Base-by-base conservation (phyloP, 148 eudicot species). In the Cornus kousa region DNA sequence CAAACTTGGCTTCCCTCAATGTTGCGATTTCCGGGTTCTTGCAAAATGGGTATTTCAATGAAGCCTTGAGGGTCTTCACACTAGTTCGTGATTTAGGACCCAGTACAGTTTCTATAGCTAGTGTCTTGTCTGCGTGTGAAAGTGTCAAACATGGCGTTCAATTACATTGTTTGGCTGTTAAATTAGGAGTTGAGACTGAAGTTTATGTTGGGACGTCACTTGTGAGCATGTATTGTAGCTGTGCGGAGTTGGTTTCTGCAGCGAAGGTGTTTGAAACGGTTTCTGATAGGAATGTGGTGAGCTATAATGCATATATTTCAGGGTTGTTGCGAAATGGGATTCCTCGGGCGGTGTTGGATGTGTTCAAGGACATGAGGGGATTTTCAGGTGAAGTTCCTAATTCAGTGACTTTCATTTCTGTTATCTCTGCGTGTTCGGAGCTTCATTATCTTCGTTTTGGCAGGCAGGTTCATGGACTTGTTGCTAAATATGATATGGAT, bases 151-250 rank as follows among this genome's bases (percentile, higher is more conserved):
- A 79, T 82, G 94, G 97, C 28, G 53, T 68, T 76, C 93, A 91
- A 75, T 82, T 88, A 28, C 98, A 94, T 74, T 92, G 93, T 68
- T 89, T 89, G 92, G 95, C 87, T 0, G 76, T 83, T 33, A 94
- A 94, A 90, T 88, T 91, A 67, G 97, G 97, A 17, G 92, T 94
- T 77, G 95, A 91, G 71, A 55, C 67, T 31, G 92, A 94, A 80
- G 89, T 90, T 76, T 94, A 88, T 74, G 91, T 83, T 7, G 92
- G 88, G 9, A 92, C 94, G 0, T 88, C 90, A 55, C 76, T 90
- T 72, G 75, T 94, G 80, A 90, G 91, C 0, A 84, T 89, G 89
- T 92, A 92, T 80, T 89, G 82, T 71, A 9, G 8, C 8, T 87
- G 85, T 74, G 82, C 70, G 0, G 89, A 86, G 64, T 28, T 83